Evolutionary conservation across 2,329 filamentous ascomycete genomes (phyloP).

Genomic region (Fusarium ambrosium): DNA sequence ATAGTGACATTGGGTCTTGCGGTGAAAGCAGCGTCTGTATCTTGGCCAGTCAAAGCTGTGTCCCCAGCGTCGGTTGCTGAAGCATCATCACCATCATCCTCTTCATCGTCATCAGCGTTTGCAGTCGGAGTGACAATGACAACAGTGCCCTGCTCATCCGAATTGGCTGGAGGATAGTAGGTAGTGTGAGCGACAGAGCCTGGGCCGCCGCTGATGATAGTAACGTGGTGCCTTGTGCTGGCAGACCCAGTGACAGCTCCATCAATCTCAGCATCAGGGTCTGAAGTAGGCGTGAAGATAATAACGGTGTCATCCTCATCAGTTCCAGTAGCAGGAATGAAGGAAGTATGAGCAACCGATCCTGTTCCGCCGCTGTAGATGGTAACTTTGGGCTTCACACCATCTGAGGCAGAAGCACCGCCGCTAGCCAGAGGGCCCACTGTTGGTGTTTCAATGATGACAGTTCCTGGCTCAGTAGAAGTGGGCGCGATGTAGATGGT

Average conservation of each 20-base stretch:
- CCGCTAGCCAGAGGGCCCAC: neutral
- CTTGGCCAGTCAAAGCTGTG: neutral
- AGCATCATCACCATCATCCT: neutral
- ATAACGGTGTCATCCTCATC: constrained; percentile 11
- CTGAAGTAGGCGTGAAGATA: constrained; percentile 7
- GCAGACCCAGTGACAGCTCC: neutral
- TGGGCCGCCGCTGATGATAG: constrained; percentile 6
- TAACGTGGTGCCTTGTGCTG: neutral
- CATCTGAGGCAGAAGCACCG: neutral
- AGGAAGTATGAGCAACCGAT: neutral
- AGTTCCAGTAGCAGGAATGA: neutral
- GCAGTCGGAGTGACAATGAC: constrained; percentile 11
- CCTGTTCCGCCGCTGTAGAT: constrained; percentile 5
- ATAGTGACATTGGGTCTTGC: neutral
- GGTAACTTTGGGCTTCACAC: constrained; percentile 16
- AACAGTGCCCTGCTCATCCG: constrained; percentile 5
- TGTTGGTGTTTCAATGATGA: constrained; percentile 12
- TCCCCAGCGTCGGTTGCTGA: neutral
- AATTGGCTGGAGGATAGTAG: neutral
- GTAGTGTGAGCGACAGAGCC: neutral
- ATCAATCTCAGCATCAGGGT: neutral
- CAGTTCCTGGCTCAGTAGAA: constrained; percentile 10
- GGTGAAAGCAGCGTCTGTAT: neutral
- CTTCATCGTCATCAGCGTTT: neutral
- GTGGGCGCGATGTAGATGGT: constrained; percentile 18